Percentiles rank a stretch among this genome's conserved stretches.
phyloP scores from a whole-genome alignment of 2,329 filamentous ascomycete species.

The Botryotinia globosa region DNA sequence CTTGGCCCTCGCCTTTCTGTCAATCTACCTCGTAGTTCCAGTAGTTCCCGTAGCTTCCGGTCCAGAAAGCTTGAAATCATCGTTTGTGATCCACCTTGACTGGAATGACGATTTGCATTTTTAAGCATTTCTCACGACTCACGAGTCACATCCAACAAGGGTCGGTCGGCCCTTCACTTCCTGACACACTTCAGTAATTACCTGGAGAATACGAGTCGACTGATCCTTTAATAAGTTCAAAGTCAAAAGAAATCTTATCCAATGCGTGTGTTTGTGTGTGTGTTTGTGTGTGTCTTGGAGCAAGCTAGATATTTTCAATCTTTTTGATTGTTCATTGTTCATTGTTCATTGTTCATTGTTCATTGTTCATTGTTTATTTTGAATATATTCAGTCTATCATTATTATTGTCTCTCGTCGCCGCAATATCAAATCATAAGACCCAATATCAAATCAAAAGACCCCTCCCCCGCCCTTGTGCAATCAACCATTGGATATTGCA shows the following conservation, averaged over 20 bases:
- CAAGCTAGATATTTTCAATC: not conserved
- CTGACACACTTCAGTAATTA: not conserved
- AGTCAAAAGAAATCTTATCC: not conserved
- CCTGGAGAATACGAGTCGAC: not conserved
- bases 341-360: not conserved
- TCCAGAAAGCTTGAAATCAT: not conserved
- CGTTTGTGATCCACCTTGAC: not conserved
- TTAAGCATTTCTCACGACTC: conserved; percentile 11
- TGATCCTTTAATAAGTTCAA: not conserved
- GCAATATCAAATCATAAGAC: not conserved
- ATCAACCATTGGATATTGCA: not conserved
- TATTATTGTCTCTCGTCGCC: not conserved
- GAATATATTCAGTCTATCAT: not conserved
- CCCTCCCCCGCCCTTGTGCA: not conserved
- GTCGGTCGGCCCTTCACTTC: conserved; percentile 1
- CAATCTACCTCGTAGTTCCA: too few relatives aligned
- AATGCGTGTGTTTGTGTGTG: not conserved
- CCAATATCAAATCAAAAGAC: not conserved
- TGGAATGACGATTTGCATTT: conserved; percentile 10
- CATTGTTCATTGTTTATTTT: not conserved
- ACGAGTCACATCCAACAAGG: not conserved
- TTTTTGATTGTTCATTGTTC: not conserved
- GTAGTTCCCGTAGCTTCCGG: conserved; percentile 2
- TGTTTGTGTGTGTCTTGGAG: not conserved
- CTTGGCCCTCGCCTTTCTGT: too few relatives aligned